These are phyloP conservation scores for Suillus fuscotomentosus DNA, from an alignment of 768 basidiomycete species.

Conservation along the genomic window DNA sequence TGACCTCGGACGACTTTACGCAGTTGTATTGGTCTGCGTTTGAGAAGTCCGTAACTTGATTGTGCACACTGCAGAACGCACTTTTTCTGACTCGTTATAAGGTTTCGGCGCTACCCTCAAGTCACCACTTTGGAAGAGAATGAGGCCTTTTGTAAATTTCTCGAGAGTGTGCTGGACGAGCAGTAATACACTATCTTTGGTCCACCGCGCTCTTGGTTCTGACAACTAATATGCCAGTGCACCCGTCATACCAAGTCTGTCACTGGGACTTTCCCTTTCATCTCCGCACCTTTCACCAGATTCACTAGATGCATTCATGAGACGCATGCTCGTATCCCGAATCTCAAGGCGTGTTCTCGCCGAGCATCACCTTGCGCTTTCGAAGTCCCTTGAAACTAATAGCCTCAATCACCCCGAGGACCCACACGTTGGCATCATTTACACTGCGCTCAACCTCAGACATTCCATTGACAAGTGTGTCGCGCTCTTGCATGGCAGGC, in stretches of 20 bases:
- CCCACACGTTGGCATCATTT: conserved; percentile 82
- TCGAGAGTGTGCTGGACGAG: conserved; percentile 61
- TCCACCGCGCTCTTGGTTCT: neutral
- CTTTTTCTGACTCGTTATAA: conserved; percentile 28
- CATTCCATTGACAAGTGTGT: conserved; percentile 71
- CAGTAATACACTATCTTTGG: conserved; percentile 47
- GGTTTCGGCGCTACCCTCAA: conserved; percentile 71
- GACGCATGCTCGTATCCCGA: conserved; percentile 86
- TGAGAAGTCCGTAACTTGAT: conserved; percentile 55
- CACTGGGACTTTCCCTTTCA: conserved; percentile 81
- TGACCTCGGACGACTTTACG: conserved; percentile 2
- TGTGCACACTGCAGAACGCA: neutral
- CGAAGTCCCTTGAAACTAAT: conserved; percentile 47
- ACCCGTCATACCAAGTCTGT: conserved; percentile 76
- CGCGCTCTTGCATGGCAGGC: conserved; percentile 49
- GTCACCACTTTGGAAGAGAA: conserved; percentile 76
- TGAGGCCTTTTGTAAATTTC: conserved; percentile 72
- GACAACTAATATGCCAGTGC: conserved; percentile 43
- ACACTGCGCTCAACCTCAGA: conserved; percentile 68
- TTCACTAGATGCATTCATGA: conserved; percentile 82
- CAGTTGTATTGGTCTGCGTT: conserved; percentile 88
- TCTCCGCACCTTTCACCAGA: conserved; percentile 79
- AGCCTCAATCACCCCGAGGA: conserved; percentile 37
- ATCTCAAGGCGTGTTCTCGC: conserved; percentile 88
- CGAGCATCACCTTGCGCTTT: conserved; percentile 86